Evolutionary conservation across 2,329 filamentous ascomycete species (phyloP).

Genomic region (Colletotrichum somersetense): DNA sequence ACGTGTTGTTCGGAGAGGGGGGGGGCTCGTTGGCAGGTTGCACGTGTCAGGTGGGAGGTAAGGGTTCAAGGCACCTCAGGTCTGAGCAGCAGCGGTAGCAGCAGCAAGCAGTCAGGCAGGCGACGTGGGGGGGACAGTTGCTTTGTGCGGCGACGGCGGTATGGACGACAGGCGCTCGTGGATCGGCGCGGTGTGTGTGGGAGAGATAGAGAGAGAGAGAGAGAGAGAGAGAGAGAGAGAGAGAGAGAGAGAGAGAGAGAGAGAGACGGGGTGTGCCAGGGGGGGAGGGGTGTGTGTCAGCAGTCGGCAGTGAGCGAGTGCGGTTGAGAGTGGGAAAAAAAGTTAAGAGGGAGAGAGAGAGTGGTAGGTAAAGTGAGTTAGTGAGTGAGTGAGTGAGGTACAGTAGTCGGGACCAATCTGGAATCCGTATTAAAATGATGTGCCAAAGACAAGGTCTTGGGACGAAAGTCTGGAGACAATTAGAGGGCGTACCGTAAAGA

Average conservation of each 20-base stretch:
- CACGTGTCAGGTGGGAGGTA: constrained; percentile 42
- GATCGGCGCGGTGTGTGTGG: constrained; percentile 22
- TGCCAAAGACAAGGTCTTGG: constrained; percentile 17
- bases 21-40: constrained; percentile 38
- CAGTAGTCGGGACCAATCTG: constrained; percentile 1
- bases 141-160: constrained; percentile 21
- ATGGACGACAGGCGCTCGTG: constrained; percentile 19
- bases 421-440: constrained; percentile 37
- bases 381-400: background rate
- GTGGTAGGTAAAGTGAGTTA: constrained; percentile 11
- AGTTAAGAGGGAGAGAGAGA: constrained; percentile 21
- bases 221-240: background rate
- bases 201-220: too few species aligned
- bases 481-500: constrained; percentile 34
- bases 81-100: constrained; percentile 13
- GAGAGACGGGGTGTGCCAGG: constrained; percentile 21
- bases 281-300: background rate
- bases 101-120: constrained; percentile 3
- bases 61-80: constrained; percentile 36
- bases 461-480: constrained; percentile 5
- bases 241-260: too few species aligned
- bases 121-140: constrained; percentile 30
- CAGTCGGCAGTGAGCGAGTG: constrained; percentile 41
- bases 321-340: constrained; percentile 40
- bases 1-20: constrained; percentile 29